Evolutionary conservation across 352 stramenopile genomes (phyloP), one percentile per base, ranked within the genome.

Genomic region (Globisporangium alternatum): DNA sequence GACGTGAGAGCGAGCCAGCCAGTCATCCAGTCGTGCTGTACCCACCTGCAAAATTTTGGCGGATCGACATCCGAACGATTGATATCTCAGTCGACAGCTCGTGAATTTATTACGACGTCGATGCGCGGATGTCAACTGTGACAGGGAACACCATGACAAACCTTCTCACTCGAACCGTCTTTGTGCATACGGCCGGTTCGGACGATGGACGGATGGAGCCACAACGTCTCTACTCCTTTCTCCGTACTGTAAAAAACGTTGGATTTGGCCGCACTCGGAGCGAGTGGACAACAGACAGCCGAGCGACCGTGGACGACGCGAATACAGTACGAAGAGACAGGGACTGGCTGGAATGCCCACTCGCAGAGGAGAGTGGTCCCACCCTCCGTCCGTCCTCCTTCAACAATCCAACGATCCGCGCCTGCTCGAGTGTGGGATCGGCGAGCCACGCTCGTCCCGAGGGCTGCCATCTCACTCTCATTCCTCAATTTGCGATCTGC

Each of bases 401-500:
- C 52, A 58, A 31, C n/a, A 2, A 58, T 45, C 31, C 15, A 21
- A 19, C n/a, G 30, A 21, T 25, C 48, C 19, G 17, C 19, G 43
- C 15, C 15, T 15, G 15, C 39, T 45, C 39, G 35, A 41, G 10
- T 41, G 35, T 56, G 51, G 49, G 51, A 57, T 6, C 28, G 30
- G 15, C 2, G 49, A 39, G 49, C 49, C 49, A 30, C 31, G n/a
- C 52, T 57, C 22, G 49, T 37, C 28, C 13, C 17, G 21, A 35
- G 21, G 6, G 53, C 25, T 54, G 56, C 28, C 45, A 33, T 17
- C n/a, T 21, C 19, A 15, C 13, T 45, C 35, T 66, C 76, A 83
- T 63, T 83, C 62, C 60, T 45, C 33, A 80, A 82, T 71, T 72
- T 70, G 64, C 68, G 28, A 45, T 52, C 55, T 57, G 19, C 44